Evolutionary conservation across 2,329 filamentous ascomycete genomes (phyloP), one percentile per base, ranked within the genome.

Genomic region (Colletotrichum gloeosporioides): DNA sequence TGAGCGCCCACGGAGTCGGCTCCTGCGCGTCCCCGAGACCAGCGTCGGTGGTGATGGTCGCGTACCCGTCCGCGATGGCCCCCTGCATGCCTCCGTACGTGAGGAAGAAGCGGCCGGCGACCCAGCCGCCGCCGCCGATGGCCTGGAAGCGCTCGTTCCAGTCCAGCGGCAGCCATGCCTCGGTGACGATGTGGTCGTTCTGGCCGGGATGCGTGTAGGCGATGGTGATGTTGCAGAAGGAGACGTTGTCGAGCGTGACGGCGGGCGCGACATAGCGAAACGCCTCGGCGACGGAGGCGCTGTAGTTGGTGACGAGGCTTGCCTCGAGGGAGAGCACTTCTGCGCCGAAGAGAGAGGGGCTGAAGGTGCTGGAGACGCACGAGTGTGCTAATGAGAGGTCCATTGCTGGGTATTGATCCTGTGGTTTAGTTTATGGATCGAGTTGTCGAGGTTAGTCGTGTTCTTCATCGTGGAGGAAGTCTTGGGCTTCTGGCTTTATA

Each of bases 61-160:
- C 78, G 44, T 77, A 81, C 0, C 79, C 79, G 10, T 80, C 75
- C 4, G 66, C 78, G 4, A 80, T n/a, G 1, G 77, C 79, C 3
- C 77, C 78, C 22, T 22, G 36, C 79, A 81, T 80, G 13, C 53
- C 75, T 2, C 31, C 27, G n/a, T 80, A 79, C 9, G 68, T 68
- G 3, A 63, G 18, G 22, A 27, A 64, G 44, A 69, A 72, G 16
- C 72, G 67, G 12, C 82, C 82, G 2, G 83, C 80, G 16, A 69
- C 68, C 64, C 71, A 83, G 3, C 82, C 83, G 10, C 81, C 82
- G 12, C 83, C 82, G 2, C 83, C 83, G 16, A 83, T 66, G 4
- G 78, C 81, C 57, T 82, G 78, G 15, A 84, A 77, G 7, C 83
- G 78, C 1, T 78, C 78, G 61, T 84, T 85, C 81, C 82, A 85